Percentiles rank a stretch among this genome's conserved stretches.
phyloP scores from a whole-genome alignment of 306 rosid species.

The Styphnolobium japonicum region DNA sequence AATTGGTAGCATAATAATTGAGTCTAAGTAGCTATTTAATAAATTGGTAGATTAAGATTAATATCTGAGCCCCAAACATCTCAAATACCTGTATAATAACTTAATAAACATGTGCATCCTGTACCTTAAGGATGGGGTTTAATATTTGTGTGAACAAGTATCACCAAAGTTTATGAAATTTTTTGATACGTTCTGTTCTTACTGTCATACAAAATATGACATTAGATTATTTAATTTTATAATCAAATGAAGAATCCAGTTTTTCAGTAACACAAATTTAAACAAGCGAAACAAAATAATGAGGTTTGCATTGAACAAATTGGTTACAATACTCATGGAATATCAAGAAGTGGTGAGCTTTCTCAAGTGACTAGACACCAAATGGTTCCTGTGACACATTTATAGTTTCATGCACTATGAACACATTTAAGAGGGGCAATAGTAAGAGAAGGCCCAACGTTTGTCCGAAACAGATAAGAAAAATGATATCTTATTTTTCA shows the following conservation, averaged over 20 bases:
- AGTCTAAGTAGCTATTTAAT: too few relatives aligned
- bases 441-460: not conserved
- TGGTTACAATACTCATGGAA: not conserved
- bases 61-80: too few relatives aligned
- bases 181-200: not conserved
- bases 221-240: not conserved
- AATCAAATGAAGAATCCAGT: not conserved
- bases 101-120: too few relatives aligned
- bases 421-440: not conserved
- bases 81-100: too few relatives aligned
- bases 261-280: not conserved
- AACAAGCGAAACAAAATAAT: not conserved
- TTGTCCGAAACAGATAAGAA: slow-evolving; percentile 8
- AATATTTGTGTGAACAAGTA: not conserved
- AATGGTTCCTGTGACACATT: not conserved
- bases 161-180: not conserved
- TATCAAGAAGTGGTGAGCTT: not conserved
- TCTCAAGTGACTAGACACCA: not conserved
- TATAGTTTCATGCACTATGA: not conserved
- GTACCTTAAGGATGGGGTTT: too few relatives aligned
- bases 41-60: too few relatives aligned
- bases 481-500: not conserved
- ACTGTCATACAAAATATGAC: not conserved
- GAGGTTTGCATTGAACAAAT: not conserved
- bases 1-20: too few relatives aligned